These are phyloP conservation scores for Cystofilobasidium bisporidii DNA, from an alignment of 768 basidiomycete species.

Conservation along the genomic window DNA sequence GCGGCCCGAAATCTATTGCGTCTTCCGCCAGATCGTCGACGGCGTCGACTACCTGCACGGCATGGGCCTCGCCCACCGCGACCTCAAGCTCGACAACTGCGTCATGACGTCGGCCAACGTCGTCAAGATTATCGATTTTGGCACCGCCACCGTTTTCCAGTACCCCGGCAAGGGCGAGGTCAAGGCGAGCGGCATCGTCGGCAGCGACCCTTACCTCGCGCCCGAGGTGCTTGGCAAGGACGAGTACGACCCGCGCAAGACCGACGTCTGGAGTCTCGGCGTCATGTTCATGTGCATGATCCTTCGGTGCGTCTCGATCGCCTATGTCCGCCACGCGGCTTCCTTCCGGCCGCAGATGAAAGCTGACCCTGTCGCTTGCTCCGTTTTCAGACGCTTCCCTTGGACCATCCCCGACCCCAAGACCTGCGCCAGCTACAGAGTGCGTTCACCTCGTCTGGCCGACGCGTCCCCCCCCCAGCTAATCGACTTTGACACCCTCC, in stretches of 20 bases:
- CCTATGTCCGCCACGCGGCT: background rate
- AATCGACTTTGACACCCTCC: no score
- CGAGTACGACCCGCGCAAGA: conserved; percentile 87
- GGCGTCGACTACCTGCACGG: conserved; percentile 97
- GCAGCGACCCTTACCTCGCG: conserved; percentile 95
- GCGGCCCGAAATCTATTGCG: conserved; percentile 95
- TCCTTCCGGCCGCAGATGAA: background rate
- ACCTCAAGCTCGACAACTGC: conserved; percentile 98
- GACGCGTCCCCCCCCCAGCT: no score
- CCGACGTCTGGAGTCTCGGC: conserved; percentile 96
- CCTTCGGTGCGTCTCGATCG: conserved; percentile 46
- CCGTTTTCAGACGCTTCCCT: conserved; percentile 57
- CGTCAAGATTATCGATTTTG: conserved; percentile 98
- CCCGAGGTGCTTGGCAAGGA: conserved; percentile 80
- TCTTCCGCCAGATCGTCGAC: conserved; percentile 95
- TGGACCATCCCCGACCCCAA: conserved; percentile 98
- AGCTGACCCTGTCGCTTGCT: background rate
- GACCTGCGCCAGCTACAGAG: conserved; percentile 72
- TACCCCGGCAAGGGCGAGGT: conserved; percentile 82
- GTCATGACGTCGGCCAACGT: conserved; percentile 93
- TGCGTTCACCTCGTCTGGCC: background rate
- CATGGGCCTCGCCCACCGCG: conserved; percentile 93
- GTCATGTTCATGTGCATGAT: conserved; percentile 99
- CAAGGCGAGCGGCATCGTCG: conserved; percentile 79
- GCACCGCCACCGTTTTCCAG: conserved; percentile 98